A percentile compares a stretch with the other conserved stretches of the same genome.
Evolutionary conservation across 2,329 filamentous ascomycete species (phyloP).

Genomic region (Colletotrichum lindemuthianum): DNA sequence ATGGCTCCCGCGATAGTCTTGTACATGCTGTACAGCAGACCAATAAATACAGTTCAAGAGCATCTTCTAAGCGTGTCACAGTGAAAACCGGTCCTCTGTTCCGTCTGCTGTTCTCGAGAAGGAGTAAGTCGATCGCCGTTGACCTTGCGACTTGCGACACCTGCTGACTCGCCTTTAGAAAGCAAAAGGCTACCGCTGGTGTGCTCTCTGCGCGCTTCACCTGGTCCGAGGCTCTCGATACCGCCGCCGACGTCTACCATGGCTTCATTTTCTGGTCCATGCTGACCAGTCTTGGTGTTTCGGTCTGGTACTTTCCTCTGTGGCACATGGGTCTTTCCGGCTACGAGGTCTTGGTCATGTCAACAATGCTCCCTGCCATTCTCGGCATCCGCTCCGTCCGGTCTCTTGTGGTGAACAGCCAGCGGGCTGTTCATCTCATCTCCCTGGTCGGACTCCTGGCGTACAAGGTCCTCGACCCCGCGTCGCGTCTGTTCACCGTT

Average conservation of each 20-base stretch:
- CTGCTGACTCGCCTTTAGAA: slow-evolving; percentile 59
- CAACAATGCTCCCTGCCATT: slow-evolving; percentile 81
- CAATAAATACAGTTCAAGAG: slow-evolving; percentile 43
- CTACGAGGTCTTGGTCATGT: slow-evolving; percentile 90
- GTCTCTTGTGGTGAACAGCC: slow-evolving; percentile 72
- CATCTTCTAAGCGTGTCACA: slow-evolving; percentile 56
- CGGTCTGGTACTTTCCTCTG: slow-evolving; percentile 97
- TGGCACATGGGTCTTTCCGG: slow-evolving; percentile 99
- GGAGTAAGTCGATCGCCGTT: slow-evolving; percentile 66
- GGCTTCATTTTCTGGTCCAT: slow-evolving; percentile 97
- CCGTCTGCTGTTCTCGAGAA: slow-evolving; percentile 70
- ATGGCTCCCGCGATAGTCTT: slow-evolving; percentile 87
- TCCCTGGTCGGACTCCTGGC: slow-evolving; percentile 83
- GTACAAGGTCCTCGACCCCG: slow-evolving; percentile 79
- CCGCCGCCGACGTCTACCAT: slow-evolving; percentile 88
- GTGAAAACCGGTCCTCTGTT: slow-evolving; percentile 58
- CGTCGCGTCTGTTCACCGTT: slow-evolving; percentile 80
- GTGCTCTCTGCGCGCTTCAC: slow-evolving; percentile 78
- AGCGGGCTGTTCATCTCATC: slow-evolving; percentile 77
- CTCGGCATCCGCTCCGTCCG: slow-evolving; percentile 78
- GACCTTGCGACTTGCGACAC: background rate
- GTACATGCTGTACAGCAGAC: slow-evolving; percentile 46
- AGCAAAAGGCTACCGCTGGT: slow-evolving; percentile 76
- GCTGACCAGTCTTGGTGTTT: slow-evolving; percentile 86
- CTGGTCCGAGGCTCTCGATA: slow-evolving; percentile 79